phyloP scores from a whole-genome alignment of 2,329 filamentous ascomycete genomes.

The Aspergillus ochraceoroseus region DNA sequence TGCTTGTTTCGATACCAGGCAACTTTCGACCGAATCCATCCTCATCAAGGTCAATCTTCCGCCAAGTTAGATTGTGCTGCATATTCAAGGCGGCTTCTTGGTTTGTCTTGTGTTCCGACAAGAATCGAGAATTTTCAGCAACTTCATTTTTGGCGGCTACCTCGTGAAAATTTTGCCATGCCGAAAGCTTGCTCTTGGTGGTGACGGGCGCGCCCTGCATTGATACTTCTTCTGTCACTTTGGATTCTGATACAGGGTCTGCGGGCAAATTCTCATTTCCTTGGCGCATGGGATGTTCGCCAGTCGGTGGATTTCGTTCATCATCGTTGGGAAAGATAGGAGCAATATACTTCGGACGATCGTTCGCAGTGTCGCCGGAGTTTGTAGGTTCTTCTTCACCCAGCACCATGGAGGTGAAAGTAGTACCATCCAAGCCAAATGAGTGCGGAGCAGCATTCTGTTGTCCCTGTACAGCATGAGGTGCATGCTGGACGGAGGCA shows the following conservation, averaged over 20 bases:
- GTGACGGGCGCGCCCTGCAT: slow-evolving; percentile 1
- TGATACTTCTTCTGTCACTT: not conserved
- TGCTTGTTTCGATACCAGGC: slow-evolving; percentile 19
- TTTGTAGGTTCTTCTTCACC: slow-evolving; percentile 7
- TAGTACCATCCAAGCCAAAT: slow-evolving; percentile 23
- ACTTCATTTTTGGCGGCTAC: slow-evolving; percentile 33
- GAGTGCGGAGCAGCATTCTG: slow-evolving; percentile 5
- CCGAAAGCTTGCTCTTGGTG: slow-evolving; percentile 25
- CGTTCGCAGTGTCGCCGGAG: not conserved
- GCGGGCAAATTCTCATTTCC: not conserved
- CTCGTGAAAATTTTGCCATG: slow-evolving; percentile 40
- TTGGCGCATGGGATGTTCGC: not conserved
- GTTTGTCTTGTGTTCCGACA: slow-evolving; percentile 23
- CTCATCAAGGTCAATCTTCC: slow-evolving; percentile 34
- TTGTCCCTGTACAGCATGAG: slow-evolving; percentile 20
- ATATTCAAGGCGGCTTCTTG: slow-evolving; percentile 20
- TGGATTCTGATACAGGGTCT: not conserved
- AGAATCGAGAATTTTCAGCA: slow-evolving; percentile 29
- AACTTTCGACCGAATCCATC: slow-evolving; percentile 25
- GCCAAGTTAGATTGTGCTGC: slow-evolving; percentile 37
- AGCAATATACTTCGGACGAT: not conserved
- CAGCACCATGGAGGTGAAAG: slow-evolving; percentile 13
- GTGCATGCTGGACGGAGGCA: slow-evolving; percentile 54
- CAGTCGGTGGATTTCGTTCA: not conserved
- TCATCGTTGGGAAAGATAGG: not conserved